phyloP scores from a whole-genome alignment of 306 rosid genomes.

The Purshia tridentata region DNA sequence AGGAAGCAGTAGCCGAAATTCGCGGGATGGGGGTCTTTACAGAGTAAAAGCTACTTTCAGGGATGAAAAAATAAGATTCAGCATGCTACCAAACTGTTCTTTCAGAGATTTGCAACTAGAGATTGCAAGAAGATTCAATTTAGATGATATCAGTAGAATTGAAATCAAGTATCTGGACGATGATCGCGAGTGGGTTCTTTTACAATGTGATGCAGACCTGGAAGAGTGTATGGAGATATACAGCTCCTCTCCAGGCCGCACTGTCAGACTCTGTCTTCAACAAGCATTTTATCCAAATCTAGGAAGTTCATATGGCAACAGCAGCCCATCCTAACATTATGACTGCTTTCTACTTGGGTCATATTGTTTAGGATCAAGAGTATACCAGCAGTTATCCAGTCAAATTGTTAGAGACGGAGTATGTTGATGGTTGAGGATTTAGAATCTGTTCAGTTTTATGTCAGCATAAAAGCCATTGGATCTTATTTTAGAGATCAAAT shows the following conservation, averaged over 20 bases:
- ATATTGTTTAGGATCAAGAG: conserved; percentile 1
- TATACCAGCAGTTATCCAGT: not conserved
- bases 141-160: conserved; percentile 37
- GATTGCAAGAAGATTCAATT: conserved; percentile 52
- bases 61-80: conserved; percentile 51
- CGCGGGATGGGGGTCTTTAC: conserved; percentile 26
- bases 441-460: conserved; percentile 14
- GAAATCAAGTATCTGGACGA: conserved; percentile 53
- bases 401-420: not conserved
- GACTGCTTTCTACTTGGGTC: not conserved
- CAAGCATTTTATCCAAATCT: conserved; percentile 40
- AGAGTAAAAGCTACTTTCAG: conserved; percentile 57
- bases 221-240: conserved; percentile 53
- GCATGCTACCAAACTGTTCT: conserved; percentile 43
- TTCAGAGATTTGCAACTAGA: conserved; percentile 48
- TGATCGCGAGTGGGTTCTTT: conserved; percentile 49
- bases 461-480: conserved; percentile 4
- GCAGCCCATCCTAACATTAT: conserved; percentile 28
- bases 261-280: conserved; percentile 51
- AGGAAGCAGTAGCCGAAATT: conserved; percentile 9
- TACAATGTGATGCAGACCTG: conserved; percentile 58
- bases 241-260: conserved; percentile 45
- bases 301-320: conserved; percentile 32
- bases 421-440: not conserved
- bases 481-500: conserved; percentile 21